phyloP scores from a whole-genome alignment of 2,329 filamentous ascomycete genomes.

The Fusarium sp. region DNA sequence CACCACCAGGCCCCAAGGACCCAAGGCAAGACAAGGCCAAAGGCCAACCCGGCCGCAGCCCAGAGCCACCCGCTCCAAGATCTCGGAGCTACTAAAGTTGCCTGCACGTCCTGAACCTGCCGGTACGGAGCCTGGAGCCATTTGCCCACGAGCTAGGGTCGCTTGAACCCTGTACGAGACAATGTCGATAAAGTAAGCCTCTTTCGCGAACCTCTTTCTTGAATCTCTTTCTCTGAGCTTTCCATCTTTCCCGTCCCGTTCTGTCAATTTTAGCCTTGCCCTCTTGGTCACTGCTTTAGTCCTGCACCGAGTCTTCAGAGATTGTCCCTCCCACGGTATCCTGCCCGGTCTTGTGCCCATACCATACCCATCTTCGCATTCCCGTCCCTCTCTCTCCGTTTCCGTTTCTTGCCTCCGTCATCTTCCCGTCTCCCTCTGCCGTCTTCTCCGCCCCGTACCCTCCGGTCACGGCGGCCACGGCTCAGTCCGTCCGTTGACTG shows the following conservation, averaged over 20 bases:
- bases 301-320: constrained; percentile 13
- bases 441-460: constrained; percentile 31
- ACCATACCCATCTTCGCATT: constrained; percentile 18
- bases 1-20: constrained; percentile 31
- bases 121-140: constrained; percentile 45
- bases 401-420: constrained; percentile 30
- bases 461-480: constrained; percentile 36
- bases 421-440: constrained; percentile 15
- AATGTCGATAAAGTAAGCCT: constrained; percentile 66
- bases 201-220: constrained; percentile 42
- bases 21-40: constrained; percentile 37
- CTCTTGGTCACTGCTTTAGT: constrained; percentile 25
- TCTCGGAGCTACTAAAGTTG: constrained; percentile 46
- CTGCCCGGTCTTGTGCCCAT: constrained; percentile 16
- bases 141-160: constrained; percentile 47
- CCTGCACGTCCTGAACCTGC: constrained; percentile 44
- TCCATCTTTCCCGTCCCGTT: constrained; percentile 34
- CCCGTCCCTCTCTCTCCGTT: constrained; percentile 13
- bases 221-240: constrained; percentile 34
- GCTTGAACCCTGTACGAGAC: constrained; percentile 49
- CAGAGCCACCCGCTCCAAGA: constrained; percentile 44
- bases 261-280: constrained; percentile 19
- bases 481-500: constrained; percentile 40
- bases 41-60: constrained; percentile 37
- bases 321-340: constrained; percentile 12